Percentiles rank a stretch among this genome's conserved stretches.
phyloP scores from a whole-genome alignment of 208 protist species.

The Trypanosoma vivax region DNA sequence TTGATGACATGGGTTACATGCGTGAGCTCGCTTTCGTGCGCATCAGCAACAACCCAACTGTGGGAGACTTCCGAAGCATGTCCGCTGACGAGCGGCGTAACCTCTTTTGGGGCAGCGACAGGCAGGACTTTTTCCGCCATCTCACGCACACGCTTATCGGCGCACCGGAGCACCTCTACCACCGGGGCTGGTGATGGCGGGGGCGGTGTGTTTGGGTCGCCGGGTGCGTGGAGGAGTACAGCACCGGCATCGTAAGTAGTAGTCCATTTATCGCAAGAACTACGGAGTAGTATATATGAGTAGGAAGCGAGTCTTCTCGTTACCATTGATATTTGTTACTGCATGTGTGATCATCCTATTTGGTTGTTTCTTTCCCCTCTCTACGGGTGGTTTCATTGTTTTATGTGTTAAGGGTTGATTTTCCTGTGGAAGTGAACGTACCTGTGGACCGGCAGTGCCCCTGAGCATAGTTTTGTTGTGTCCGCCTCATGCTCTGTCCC shows the following conservation, averaged over 20 bases:
- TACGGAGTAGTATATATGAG: too few species aligned
- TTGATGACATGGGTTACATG: constrained; percentile 85
- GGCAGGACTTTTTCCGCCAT: constrained; percentile 84
- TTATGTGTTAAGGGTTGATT: background rate
- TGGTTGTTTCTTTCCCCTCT: background rate
- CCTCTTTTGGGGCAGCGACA: constrained; percentile 83
- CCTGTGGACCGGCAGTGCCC: too few species aligned
- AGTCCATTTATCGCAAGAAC: too few species aligned
- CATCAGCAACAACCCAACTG: constrained; percentile 83
- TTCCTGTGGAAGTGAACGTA: too few species aligned
- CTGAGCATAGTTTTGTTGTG: too few species aligned
- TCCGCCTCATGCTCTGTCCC: too few species aligned
- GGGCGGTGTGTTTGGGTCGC: background rate
- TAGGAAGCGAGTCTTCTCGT: too few species aligned
- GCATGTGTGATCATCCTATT: background rate
- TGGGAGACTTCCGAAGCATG: constrained; percentile 82
- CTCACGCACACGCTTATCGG: constrained; percentile 69
- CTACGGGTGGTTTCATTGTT: too few species aligned
- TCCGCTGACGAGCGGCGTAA: constrained; percentile 75
- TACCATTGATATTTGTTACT: too few species aligned
- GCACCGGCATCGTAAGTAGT: too few species aligned
- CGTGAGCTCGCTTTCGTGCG: constrained; percentile 85
- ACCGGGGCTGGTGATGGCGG: constrained; percentile 65
- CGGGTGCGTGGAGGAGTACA: too few species aligned
- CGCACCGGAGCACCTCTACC: constrained; percentile 82